These are phyloP conservation scores for Telopea speciosissima DNA, from an alignment of 177 flowering plant species.

Conservation along the genomic window DNA sequence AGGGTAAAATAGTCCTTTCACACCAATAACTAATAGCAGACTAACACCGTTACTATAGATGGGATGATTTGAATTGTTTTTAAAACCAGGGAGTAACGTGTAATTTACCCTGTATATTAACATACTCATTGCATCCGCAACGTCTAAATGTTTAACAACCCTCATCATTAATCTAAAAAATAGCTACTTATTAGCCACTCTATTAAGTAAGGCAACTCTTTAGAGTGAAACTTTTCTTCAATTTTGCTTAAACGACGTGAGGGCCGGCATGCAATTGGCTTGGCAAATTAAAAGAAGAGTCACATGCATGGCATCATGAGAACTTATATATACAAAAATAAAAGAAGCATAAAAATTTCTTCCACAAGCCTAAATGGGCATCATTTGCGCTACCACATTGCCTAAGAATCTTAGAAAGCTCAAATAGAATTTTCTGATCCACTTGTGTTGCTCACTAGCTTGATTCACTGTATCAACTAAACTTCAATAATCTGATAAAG, in stretches of 20 bases:
- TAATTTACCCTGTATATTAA: not conserved
- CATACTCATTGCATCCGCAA: conserved; percentile 10
- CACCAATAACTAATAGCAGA: too few species aligned
- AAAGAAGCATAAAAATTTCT: conserved; percentile 1
- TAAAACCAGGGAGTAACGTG: too few species aligned
- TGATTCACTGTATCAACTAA: not conserved
- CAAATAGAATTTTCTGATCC: not conserved
- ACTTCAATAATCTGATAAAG: not conserved
- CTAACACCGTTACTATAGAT: too few species aligned
- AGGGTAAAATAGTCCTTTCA: too few species aligned
- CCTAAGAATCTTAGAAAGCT: not conserved
- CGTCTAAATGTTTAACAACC: not conserved
- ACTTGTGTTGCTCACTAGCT: not conserved
- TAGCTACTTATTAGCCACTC: not conserved
- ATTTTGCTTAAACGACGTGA: too few species aligned
- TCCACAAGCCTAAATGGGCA: conserved; percentile 3
- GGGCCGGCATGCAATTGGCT: too few species aligned
- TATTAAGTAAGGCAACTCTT: not conserved
- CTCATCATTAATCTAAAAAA: conserved; percentile 5
- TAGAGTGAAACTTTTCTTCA: too few species aligned
- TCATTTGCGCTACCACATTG: conserved; percentile 10
- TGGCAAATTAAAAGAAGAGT: too few species aligned
- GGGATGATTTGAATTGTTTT: too few species aligned
- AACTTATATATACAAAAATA: conserved; percentile 4
- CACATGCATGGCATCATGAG: conserved; percentile 21